These are phyloP conservation scores for Metschnikowia santaceciliae DNA, from an alignment of 805 yeast genomes.

Conservation along the genomic window DNA sequence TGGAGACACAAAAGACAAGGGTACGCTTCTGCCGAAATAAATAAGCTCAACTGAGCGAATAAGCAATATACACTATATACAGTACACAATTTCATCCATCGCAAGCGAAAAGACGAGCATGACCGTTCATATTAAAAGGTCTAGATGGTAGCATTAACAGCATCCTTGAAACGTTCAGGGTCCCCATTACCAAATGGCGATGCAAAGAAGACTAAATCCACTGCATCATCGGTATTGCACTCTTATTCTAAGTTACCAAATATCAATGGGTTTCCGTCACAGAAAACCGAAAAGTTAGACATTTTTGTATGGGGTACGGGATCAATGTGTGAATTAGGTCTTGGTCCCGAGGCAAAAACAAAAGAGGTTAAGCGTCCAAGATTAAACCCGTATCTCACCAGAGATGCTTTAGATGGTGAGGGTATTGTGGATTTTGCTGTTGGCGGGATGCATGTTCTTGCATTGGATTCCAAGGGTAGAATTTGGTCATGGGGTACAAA, in stretches of 20 bases:
- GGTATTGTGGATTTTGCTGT: slow-evolving; percentile 84
- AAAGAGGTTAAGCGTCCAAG: slow-evolving; percentile 96
- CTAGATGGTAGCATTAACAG: slow-evolving; percentile 41
- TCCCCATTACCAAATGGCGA: slow-evolving; percentile 17
- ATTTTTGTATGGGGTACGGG: slow-evolving; percentile 96
- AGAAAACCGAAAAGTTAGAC: slow-evolving; percentile 53
- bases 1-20: slow-evolving; percentile 41
- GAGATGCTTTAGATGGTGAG: slow-evolving; percentile 44
- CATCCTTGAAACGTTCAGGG: slow-evolving; percentile 30
- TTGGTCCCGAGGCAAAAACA: slow-evolving; percentile 91
- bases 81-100: not conserved
- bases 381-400: slow-evolving; percentile 69
- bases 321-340: slow-evolving; percentile 93
- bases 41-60: slow-evolving; percentile 26
- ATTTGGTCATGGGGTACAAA: slow-evolving; percentile 99
- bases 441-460: slow-evolving; percentile 95
- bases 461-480: slow-evolving; percentile 67
- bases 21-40: slow-evolving; percentile 31
- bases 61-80: not conserved
- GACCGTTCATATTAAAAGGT: not conserved
- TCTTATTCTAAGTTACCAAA: slow-evolving; percentile 47
- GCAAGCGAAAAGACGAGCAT: not conserved
- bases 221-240: slow-evolving; percentile 43
- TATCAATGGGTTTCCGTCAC: slow-evolving; percentile 37
- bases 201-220: slow-evolving; percentile 25